Evolutionary conservation across 140 eudicot species (phyloP), one percentile per base, ranked within the genome.

Genomic region (Oenanthe javanica): DNA sequence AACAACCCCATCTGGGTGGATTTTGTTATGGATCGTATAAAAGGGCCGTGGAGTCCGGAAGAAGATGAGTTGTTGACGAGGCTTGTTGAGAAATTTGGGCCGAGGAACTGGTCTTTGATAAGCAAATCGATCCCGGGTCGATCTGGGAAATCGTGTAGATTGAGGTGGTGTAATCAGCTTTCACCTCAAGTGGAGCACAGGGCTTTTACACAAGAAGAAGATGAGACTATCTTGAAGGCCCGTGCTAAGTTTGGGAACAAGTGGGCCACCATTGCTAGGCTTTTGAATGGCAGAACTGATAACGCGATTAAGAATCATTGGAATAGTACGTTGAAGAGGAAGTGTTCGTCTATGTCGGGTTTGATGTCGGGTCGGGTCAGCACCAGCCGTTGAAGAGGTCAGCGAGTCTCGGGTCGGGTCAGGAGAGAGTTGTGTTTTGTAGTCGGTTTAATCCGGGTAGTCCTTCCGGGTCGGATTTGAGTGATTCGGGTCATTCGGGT

Each of bases 191-290:
- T 92, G 73, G 93, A 90, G 84, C 97, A 90, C 57, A 88, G 92
- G 11, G 86, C 91, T 9, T 92, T 92, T 43, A 87, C 93, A 27
- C 40, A 81, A 5, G 89, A 90, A 40, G 97, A 92, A 40, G 97
- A 92, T 64, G 92, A 88, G 76, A 84, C 81, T 16, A 93, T 90
- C 59, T n/a, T 93, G 14, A 75, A 85, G 80, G 97, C 96, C 16
- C 97, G 90, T 77, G 93, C 87, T 1, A 82, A 81, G 83, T 83
- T 83, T 15, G 97, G 97, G 18, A 92, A 92, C 85, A 90, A 90
- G 82, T 92, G 97, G 97, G 97, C 97, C n/a, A 90, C 96, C 7
- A 92, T 92, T 21, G 91, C 97, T n/a, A 91, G 95, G 2, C 27
- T 92, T 79, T 86, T 92, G 9, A 83, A 82, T 54, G 96, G 96